Percentiles rank a stretch among this genome's conserved stretches.
These are phyloP conservation scores for Pyricularia sp. DNA, from an alignment of 2,329 filamentous ascomycete genomes.

Conservation along the genomic window DNA sequence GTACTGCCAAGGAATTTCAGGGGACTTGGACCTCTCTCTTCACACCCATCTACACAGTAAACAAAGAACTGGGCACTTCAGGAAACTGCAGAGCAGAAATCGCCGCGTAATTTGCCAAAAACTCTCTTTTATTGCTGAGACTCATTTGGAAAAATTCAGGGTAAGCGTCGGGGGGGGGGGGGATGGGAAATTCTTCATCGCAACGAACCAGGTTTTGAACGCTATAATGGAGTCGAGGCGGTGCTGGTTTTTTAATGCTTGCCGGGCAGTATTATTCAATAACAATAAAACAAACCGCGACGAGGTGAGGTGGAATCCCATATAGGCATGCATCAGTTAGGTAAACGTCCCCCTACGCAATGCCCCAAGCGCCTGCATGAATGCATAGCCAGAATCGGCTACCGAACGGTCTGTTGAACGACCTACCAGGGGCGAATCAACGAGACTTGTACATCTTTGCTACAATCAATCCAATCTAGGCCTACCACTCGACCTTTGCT, in stretches of 20 bases:
- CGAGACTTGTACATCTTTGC: neutral
- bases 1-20: neutral
- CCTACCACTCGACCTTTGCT: neutral
- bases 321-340: neutral
- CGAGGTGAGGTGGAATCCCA: neutral
- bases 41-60: too few relatives aligned
- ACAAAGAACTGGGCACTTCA: too few relatives aligned
- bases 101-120: neutral
- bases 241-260: neutral
- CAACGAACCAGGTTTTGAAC: neutral
- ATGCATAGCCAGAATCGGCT: neutral
- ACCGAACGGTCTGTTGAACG: too few relatives aligned
- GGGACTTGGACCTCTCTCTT: neutral
- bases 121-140: neutral
- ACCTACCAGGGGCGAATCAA: neutral
- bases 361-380: neutral
- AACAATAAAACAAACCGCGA: neutral
- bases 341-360: neutral
- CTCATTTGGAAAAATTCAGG: neutral
- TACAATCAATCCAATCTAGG: neutral
- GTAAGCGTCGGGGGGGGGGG: too few relatives aligned
- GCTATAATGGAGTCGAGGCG: neutral
- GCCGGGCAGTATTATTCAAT: neutral
- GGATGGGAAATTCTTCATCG: neutral
- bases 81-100: neutral